Conservation (phyloP, 768 basidiomycete genomes). For the Amanita rubescens region DNA sequence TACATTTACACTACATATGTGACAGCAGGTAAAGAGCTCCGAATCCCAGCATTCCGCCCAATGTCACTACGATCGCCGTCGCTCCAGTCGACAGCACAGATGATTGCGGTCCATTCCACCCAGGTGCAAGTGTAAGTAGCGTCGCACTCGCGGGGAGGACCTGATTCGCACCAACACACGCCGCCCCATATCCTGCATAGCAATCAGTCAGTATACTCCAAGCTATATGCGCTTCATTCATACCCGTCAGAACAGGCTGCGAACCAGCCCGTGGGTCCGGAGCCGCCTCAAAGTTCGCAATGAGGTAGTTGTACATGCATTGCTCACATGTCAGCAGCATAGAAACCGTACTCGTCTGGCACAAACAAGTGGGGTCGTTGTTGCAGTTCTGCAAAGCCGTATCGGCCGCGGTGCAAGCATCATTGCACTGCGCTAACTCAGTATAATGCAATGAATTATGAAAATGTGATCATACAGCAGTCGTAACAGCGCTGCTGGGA, state of each 20-base stretch:
- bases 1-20: conserved; percentile 34
- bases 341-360: conserved; percentile 33
- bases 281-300: conserved; percentile 38
- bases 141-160: conserved; percentile 31
- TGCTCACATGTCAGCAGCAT: conserved; percentile 50
- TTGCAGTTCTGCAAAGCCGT: conserved; percentile 32
- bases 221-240: conserved; percentile 10
- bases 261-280: conserved; percentile 53
- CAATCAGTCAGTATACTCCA: conserved; percentile 6
- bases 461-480: conserved; percentile 20
- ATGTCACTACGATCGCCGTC: conserved; percentile 36
- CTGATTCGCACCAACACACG: conserved; percentile 34
- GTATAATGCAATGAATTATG: neutral
- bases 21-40: conserved; percentile 45
- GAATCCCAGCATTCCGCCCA: conserved; percentile 40
- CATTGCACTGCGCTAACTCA: conserved; percentile 26
- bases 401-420: conserved; percentile 22
- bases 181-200: conserved; percentile 44
- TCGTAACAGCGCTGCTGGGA: conserved; percentile 22
- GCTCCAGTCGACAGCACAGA: conserved; percentile 35
- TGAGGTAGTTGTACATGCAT: conserved; percentile 55
- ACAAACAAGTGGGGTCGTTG: conserved; percentile 47
- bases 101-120: conserved; percentile 57
- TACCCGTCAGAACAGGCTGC: conserved; percentile 50
- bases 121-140: conserved; percentile 36